A percentile compares a stretch with the other conserved stretches of the same genome.
phyloP scores from a whole-genome alignment of 2,329 filamentous ascomycete species.

The Periconia sp. region DNA sequence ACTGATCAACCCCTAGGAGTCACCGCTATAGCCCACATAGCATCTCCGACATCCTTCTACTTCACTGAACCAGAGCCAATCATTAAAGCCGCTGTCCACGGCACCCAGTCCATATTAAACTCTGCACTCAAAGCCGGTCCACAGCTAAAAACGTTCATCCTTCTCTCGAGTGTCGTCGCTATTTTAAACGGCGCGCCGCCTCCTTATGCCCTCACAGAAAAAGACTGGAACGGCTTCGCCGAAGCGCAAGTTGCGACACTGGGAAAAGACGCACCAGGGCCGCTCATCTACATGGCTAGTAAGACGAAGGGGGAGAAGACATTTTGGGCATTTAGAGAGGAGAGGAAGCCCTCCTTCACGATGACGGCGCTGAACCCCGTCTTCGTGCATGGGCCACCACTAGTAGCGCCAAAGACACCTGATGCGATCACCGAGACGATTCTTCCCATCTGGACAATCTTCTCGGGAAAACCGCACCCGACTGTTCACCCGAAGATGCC shows the following conservation, averaged over 20 bases:
- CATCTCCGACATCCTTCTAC: constrained; percentile 23
- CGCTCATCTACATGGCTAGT: constrained; percentile 32
- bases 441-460: constrained; percentile 40
- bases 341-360: constrained; percentile 46
- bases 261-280: constrained; percentile 29
- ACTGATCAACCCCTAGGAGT: constrained; percentile 15
- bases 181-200: constrained; percentile 10
- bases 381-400: constrained; percentile 51
- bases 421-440: constrained; percentile 44
- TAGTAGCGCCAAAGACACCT: constrained; percentile 35
- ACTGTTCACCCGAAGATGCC: too few relatives aligned
- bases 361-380: constrained; percentile 50
- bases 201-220: constrained; percentile 26
- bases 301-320: constrained; percentile 34
- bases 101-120: constrained; percentile 26
- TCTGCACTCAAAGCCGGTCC: constrained; percentile 28
- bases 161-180: constrained; percentile 29
- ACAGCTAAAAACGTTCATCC: constrained; percentile 32
- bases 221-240: constrained; percentile 31
- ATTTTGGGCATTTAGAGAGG: constrained; percentile 43
- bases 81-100: constrained; percentile 25
- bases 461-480: constrained; percentile 38
- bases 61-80: constrained; percentile 27
- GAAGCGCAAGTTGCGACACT: constrained; percentile 29
- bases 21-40: constrained; percentile 29